Base-by-base conservation (phyloP, 768 basidiomycete genomes). In the Brasilioporus rufonigricans region DNA sequence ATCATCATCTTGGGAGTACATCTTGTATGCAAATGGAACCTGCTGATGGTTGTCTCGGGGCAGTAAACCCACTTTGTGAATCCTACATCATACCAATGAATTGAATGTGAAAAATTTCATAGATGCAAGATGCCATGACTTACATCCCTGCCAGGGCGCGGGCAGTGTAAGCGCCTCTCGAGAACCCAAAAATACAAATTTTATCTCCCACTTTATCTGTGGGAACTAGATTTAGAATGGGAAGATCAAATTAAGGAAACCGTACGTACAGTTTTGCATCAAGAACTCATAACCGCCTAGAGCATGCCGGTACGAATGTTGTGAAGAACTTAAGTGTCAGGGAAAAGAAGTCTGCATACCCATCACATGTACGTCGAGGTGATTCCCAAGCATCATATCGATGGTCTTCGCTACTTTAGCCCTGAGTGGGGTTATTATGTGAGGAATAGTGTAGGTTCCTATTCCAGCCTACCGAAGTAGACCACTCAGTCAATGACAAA, bases 111-210 rank as follows among this genome's bases (percentile, higher is more conserved):
- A 29, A 35, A n/a, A 39, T 12, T 2, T 7, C n/a, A 3, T 5
- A 18, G 16, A 18, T 16, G 2, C 2, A 18, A 7, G 10, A 19
- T 11, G 31, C 19, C 59, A 18, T 62, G 16, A 54, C 79, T 66
- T 54, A 80, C 87, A 90, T 89, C 51, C 88, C 89, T 12, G 84
- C 87, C 14, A 88, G 73, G 3, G 86, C 86, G 47, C 89, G 80
- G 19, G 81, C 80, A 21, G 86, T 85, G 59, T 81, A 90, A 41
- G 87, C 87, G 18, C 89, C 89, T 52, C 90, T 76, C 4, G 89
- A 90, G 68, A 91, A 91, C 0, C 89, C 91, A 62, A 92, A 91
- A 4, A 93, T 74, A 65, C 80, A 90, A 5, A 93, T 87, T 58
- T 82, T 85, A 68, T 92, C 89, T 0, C 84, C 85, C 19, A 77